Evolutionary conservation across 805 yeast genomes (phyloP).

Genomic region (Scheffersomyces coipomensis): DNA sequence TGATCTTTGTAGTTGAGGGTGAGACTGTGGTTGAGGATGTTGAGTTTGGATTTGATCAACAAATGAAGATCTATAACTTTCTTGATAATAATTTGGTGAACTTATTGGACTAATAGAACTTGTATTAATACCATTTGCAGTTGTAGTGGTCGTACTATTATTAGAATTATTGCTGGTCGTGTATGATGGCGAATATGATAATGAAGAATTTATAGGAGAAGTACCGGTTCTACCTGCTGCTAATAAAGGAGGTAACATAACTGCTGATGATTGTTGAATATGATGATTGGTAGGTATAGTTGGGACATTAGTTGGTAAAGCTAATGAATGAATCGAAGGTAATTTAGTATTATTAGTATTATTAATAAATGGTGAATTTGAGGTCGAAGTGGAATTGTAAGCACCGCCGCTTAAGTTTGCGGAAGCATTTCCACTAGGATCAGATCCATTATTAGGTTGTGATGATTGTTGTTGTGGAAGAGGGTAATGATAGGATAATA

Average conservation of each 20-base stretch:
- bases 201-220: not conserved
- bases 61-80: too few relatives aligned
- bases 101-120: not conserved
- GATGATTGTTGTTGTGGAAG: slow-evolving; percentile 1
- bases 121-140: not conserved
- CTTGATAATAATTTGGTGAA: not conserved
- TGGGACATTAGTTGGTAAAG: slow-evolving; percentile 22
- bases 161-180: too few relatives aligned
- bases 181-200: not conserved
- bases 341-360: slow-evolving; percentile 10
- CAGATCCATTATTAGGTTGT: too few relatives aligned
- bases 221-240: too few relatives aligned
- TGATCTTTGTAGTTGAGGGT: not conserved
- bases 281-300: slow-evolving; percentile 5
- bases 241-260: not conserved
- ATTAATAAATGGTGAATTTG: too few relatives aligned
- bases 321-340: slow-evolving; percentile 35
- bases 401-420: too few relatives aligned
- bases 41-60: too few relatives aligned
- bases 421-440: too few relatives aligned
- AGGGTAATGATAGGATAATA: slow-evolving; percentile 1
- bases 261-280: not conserved
- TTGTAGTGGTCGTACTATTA: not conserved
- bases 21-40: not conserved
- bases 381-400: too few relatives aligned